phyloP scores from a whole-genome alignment of 352 stramenopile genomes.

The Pythium brachiatum region DNA sequence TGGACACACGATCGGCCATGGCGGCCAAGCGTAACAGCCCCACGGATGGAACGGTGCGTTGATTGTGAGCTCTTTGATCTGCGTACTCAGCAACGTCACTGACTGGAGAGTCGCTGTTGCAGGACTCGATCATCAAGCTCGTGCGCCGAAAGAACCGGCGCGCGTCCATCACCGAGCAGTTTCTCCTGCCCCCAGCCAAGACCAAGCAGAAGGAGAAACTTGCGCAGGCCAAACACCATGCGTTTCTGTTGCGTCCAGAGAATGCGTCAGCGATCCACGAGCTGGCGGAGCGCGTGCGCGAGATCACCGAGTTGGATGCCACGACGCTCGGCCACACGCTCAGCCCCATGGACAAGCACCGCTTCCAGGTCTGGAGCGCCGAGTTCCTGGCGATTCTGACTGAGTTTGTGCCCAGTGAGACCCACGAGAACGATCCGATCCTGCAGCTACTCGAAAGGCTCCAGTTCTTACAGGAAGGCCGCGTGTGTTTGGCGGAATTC shows the following conservation, averaged over 20 bases:
- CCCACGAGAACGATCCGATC: conserved; percentile 44
- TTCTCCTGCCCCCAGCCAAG: conserved; percentile 32
- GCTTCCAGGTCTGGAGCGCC: conserved; percentile 39
- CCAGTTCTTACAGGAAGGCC: conserved; percentile 54
- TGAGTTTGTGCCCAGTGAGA: conserved; percentile 49
- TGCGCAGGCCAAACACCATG: conserved; percentile 42
- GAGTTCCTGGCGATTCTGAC: conserved; percentile 36
- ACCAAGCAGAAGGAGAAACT: conserved; percentile 46
- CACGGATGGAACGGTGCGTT: conserved; percentile 3
- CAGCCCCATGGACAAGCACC: conserved; percentile 56
- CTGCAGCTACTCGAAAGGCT: conserved; percentile 45
- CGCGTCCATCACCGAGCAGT: conserved; percentile 49
- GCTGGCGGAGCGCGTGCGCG: conserved; percentile 43
- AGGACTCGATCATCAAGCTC: conserved; percentile 61
- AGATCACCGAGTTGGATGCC: conserved; percentile 28
- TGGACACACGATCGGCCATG: neutral
- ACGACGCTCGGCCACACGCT: conserved; percentile 19
- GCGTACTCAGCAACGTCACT: neutral
- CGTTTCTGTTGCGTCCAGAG: conserved; percentile 48
- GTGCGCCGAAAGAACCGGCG: conserved; percentile 48
- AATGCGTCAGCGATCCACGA: conserved; percentile 42
- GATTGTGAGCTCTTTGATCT: neutral
- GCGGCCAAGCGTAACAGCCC: conserved; percentile 12
- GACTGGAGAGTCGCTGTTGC: neutral
- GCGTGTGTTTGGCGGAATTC: conserved; percentile 53